Conservation (phyloP, 345 rosid genomes). For the Triadica sebifera region DNA sequence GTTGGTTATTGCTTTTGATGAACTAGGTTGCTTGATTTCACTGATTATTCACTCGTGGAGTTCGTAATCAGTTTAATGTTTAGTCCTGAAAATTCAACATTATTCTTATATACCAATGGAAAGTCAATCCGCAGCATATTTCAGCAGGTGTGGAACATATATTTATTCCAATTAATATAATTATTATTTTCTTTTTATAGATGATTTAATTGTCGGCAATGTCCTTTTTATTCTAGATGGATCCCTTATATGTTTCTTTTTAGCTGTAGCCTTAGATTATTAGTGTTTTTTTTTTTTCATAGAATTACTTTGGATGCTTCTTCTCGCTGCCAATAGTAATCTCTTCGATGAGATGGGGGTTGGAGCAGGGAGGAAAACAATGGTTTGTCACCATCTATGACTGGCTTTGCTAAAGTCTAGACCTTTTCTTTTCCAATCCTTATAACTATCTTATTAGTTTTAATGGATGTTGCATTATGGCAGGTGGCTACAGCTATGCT, state of each 20-base stretch:
- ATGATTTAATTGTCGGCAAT: no score
- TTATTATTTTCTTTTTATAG: no score
- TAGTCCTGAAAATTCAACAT: no score
- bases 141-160: no score
- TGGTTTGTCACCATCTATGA: constrained; percentile 46
- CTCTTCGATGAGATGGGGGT: constrained; percentile 90
- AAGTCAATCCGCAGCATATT: no score
- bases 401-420: neutral
- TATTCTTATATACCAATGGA: no score
- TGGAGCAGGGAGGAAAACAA: constrained; percentile 87
- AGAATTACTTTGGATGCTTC: constrained; percentile 97
- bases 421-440: neutral
- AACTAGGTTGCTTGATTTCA: no score
- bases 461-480: constrained; percentile 21
- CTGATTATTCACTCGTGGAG: no score
- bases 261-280: neutral
- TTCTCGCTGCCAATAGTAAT: constrained; percentile 86
- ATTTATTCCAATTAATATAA: no score
- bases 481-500: constrained; percentile 91
- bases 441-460: neutral
- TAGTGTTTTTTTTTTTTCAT: constrained; percentile 25
- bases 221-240: no score
- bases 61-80: no score
- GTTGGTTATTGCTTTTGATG: no score
- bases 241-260: neutral